These are phyloP conservation scores for Grosmannia clavigera DNA, from an alignment of 2,329 filamentous ascomycete genomes.

Conservation along the genomic window DNA sequence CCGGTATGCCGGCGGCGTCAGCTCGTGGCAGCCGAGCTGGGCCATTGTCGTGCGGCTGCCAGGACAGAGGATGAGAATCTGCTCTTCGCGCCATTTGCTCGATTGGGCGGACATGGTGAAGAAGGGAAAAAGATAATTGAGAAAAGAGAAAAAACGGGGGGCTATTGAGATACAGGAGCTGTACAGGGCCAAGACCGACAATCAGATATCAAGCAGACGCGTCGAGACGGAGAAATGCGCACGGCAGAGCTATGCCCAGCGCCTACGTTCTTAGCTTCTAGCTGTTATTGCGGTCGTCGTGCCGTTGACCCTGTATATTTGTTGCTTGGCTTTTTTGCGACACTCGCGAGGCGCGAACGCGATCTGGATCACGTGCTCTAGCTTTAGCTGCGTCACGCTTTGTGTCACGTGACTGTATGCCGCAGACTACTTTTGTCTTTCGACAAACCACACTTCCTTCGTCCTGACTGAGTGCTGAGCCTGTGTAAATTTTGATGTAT, in stretches of 20 bases:
- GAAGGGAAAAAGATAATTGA: not conserved
- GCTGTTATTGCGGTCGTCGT: not conserved
- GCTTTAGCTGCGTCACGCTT: not conserved
- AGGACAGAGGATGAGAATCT: constrained; percentile 60
- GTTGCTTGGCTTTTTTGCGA: constrained; percentile 12
- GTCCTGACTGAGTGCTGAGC: not conserved
- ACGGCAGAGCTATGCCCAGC: constrained; percentile 6
- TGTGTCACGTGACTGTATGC: not conserved
- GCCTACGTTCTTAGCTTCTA: constrained; percentile 4
- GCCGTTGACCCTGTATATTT: not conserved
- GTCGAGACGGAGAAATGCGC: not conserved
- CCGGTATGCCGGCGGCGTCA: constrained; percentile 78
- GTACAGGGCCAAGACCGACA: not conserved
- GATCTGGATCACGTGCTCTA: not conserved
- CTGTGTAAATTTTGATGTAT: not conserved
- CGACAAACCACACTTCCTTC: too few species aligned
- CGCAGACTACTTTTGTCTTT: too few species aligned
- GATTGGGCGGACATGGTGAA: constrained; percentile 39
- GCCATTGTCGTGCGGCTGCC: constrained; percentile 85
- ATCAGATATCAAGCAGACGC: not conserved
- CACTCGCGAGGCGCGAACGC: constrained; percentile 6
- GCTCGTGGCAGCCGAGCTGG: constrained; percentile 79
- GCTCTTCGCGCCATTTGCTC: constrained; percentile 52
- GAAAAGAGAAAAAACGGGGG: not conserved
- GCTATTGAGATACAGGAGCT: not conserved